Conservation (phyloP, 768 basidiomycete genomes). For the Rickenella mellea region DNA sequence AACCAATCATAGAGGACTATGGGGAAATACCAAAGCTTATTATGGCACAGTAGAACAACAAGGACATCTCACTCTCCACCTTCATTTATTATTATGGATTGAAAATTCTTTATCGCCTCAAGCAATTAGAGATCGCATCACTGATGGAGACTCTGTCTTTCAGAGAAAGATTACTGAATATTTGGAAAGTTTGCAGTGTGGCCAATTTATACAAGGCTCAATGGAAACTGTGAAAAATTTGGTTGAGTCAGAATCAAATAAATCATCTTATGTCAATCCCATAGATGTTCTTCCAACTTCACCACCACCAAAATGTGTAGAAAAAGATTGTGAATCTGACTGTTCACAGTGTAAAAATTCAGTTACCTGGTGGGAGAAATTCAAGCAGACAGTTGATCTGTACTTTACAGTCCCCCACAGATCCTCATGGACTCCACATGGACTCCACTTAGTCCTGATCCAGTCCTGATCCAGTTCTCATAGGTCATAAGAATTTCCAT, state of each 20-base stretch:
- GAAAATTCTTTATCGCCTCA: conserved; percentile 15
- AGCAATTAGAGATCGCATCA: conserved; percentile 20
- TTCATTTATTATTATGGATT: conserved; percentile 13
- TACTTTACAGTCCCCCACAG: too few relatives aligned
- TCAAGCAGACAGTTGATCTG: conserved; percentile 11
- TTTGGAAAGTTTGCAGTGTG: conserved; percentile 21
- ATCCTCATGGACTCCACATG: too few relatives aligned
- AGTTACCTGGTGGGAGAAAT: conserved; percentile 10
- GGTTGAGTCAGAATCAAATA: conserved; percentile 1
- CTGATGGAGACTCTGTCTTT: conserved; percentile 16
- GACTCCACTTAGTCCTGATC: too few relatives aligned
- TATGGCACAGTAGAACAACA: conserved; percentile 11
- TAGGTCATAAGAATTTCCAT: too few relatives aligned
- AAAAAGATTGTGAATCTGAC: not conserved
- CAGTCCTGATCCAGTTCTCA: too few relatives aligned
- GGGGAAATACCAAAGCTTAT: conserved; percentile 10
- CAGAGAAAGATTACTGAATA: conserved; percentile 17
- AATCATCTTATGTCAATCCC: conserved; percentile 10
- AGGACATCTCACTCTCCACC: conserved; percentile 11
- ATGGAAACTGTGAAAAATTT: conserved; percentile 9
- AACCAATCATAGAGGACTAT: not conserved
- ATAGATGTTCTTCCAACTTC: conserved; percentile 14
- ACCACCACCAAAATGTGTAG: conserved; percentile 10
- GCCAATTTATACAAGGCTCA: conserved; percentile 20
- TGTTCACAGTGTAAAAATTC: conserved; percentile 14